A percentile compares a stretch with the other conserved stretches of the same genome.
These are phyloP conservation scores for Chalciporus chontae DNA, from an alignment of 768 basidiomycete species.

Conservation along the genomic window DNA sequence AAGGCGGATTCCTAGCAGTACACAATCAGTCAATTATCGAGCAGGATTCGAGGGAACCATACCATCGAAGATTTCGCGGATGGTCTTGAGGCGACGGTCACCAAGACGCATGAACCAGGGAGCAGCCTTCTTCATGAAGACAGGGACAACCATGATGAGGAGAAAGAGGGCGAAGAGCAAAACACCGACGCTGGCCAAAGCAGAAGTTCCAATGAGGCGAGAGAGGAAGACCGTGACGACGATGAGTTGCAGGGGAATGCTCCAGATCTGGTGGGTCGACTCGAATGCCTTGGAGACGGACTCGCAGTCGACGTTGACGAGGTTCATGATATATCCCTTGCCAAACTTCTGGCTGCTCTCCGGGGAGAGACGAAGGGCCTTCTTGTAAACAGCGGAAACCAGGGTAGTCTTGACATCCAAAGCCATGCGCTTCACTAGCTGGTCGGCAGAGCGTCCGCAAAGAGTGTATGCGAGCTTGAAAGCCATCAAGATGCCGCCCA, in stretches of 20 bases:
- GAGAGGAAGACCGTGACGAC: slow-evolving; percentile 20
- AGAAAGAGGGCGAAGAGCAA: slow-evolving; percentile 21
- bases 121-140: slow-evolving; percentile 31
- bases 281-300: slow-evolving; percentile 30
- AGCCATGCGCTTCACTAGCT: slow-evolving; percentile 28
- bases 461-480: slow-evolving; percentile 24
- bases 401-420: slow-evolving; percentile 30
- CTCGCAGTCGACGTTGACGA: slow-evolving; percentile 30
- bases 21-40: too few relatives aligned
- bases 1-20: slow-evolving; percentile 14
- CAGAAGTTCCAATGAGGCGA: slow-evolving; percentile 27
- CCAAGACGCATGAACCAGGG: slow-evolving; percentile 27
- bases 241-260: slow-evolving; percentile 25
- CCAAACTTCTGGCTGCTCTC: slow-evolving; percentile 25
- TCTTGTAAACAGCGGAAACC: slow-evolving; percentile 30
- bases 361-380: slow-evolving; percentile 26
- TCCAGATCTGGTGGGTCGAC: slow-evolving; percentile 24
- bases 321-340: slow-evolving; percentile 28
- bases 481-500: slow-evolving; percentile 23
- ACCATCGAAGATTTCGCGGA: slow-evolving; percentile 28
- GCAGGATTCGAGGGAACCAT: too few relatives aligned
- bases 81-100: slow-evolving; percentile 26
- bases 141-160: slow-evolving; percentile 28
- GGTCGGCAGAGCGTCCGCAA: slow-evolving; percentile 28
- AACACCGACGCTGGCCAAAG: slow-evolving; percentile 29